Conservation (phyloP, 306 rosid genomes). For the Clitoria ternatea region DNA sequence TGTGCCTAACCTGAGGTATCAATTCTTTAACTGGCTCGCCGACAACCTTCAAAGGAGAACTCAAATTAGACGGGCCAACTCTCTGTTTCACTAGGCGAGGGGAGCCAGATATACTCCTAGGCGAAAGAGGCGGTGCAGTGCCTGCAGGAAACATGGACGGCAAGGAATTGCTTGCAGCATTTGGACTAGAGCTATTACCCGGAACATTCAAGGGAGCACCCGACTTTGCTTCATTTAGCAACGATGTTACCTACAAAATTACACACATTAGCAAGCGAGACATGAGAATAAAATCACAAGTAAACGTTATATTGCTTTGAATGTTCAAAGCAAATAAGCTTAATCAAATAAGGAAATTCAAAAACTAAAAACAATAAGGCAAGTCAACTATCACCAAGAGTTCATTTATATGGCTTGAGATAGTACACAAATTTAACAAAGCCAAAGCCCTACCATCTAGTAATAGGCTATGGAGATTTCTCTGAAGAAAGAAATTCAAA, state of each 20-base stretch:
- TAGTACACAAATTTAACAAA: neutral
- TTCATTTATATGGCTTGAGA: neutral
- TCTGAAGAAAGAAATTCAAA: neutral
- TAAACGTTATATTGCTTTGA: neutral
- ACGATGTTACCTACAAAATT: conserved; percentile 76
- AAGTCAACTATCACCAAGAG: neutral
- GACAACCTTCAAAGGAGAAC: conserved; percentile 91
- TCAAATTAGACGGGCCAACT: conserved; percentile 83
- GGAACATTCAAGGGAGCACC: conserved; percentile 89
- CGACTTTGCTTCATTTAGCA: conserved; percentile 86
- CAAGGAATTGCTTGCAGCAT: conserved; percentile 69
- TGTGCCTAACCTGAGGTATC: conserved; percentile 87
- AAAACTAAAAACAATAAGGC: neutral
- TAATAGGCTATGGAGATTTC: neutral
- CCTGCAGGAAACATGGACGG: conserved; percentile 99
- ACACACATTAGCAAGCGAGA: conserved; percentile 4
- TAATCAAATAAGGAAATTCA: neutral
- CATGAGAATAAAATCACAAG: conserved; percentile 8
- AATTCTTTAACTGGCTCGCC: conserved; percentile 92
- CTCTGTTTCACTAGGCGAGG: conserved; percentile 92
- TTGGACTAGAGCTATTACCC: conserved; percentile 92
- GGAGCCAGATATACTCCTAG: conserved; percentile 89
- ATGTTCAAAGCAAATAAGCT: neutral
- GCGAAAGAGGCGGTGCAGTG: conserved; percentile 96
- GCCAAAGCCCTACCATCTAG: neutral